Percentiles rank a stretch among this genome's conserved stretches.
Evolutionary conservation across 75 land plant species (phyloP).

Genomic region (Selaginella tamariscina): DNA sequence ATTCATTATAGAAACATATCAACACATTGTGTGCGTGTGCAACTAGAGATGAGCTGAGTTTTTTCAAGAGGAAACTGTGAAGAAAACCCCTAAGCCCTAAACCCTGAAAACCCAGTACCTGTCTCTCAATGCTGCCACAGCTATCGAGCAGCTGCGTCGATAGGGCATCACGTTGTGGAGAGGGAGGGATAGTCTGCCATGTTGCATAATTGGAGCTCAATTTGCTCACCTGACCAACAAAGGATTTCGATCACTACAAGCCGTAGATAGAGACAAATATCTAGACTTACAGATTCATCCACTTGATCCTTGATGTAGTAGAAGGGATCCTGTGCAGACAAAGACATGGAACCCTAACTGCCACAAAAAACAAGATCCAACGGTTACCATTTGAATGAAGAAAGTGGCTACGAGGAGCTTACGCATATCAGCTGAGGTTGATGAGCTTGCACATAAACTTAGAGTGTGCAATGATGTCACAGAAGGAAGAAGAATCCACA

Average conservation of each 20-base stretch:
- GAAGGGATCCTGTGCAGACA: not conserved
- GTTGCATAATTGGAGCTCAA: not conserved
- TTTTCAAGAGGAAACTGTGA: no score
- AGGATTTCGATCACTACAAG: not conserved
- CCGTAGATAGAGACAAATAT: not conserved
- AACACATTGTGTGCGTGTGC: no score
- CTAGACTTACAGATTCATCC: not conserved
- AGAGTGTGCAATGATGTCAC: no score
- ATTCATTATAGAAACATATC: no score
- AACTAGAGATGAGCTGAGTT: no score
- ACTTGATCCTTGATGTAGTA: not conserved
- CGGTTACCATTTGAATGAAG: conserved; percentile 1
- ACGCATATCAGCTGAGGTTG: not conserved
- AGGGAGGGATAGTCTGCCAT: not conserved
- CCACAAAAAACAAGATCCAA: not conserved
- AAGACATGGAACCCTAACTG: not conserved
- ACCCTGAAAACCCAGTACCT: not conserved
- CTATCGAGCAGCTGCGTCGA: not conserved
- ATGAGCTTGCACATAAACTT: no score
- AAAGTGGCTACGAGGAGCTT: not conserved
- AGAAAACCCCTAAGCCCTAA: conserved; percentile 1
- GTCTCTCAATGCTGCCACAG: not conserved
- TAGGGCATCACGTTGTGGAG: not conserved
- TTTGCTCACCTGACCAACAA: not conserved
- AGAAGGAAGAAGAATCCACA: no score